Percentiles rank a stretch among this genome's conserved stretches.
Evolutionary conservation across 345 rosid species (phyloP).

Genomic region (Leavenworthia alabamica): DNA sequence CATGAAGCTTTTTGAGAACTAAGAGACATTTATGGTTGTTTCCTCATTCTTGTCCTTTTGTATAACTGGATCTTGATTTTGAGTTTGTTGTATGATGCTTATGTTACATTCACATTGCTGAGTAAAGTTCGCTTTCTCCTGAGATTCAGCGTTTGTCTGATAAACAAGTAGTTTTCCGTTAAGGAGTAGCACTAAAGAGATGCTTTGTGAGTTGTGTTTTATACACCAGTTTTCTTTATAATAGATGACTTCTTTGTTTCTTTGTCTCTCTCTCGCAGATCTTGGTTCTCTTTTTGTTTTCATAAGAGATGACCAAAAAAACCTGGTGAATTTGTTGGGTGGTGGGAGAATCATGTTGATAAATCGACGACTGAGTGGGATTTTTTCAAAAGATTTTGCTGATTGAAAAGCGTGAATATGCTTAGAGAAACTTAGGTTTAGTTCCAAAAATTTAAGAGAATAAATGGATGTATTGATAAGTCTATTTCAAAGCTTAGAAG

Average conservation of each 20-base stretch:
- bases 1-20: not conserved
- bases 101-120: not conserved
- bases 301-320: not conserved
- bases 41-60: not conserved
- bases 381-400: not conserved
- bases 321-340: no score
- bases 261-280: not conserved
- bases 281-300: not conserved
- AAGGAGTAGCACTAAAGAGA: not conserved
- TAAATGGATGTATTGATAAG: not conserved
- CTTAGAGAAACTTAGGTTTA: not conserved
- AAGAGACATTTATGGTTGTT: not conserved
- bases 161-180: not conserved
- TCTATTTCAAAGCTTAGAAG: slow-evolving; percentile 11
- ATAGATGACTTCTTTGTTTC: not conserved
- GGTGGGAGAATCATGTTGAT: no score
- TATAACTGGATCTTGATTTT: slow-evolving; percentile 3
- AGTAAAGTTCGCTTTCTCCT: not conserved
- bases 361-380: no score
- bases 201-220: not conserved
- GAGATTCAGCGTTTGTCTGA: not conserved
- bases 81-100: not conserved
- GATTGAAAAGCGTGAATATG: not conserved
- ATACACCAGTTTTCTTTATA: no score
- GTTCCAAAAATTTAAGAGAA: not conserved